A percentile compares a stretch with the other conserved stretches of the same genome.
Conservation (phyloP, 2,329 filamentous ascomycete genomes). For the Blastomyces silverae region DNA sequence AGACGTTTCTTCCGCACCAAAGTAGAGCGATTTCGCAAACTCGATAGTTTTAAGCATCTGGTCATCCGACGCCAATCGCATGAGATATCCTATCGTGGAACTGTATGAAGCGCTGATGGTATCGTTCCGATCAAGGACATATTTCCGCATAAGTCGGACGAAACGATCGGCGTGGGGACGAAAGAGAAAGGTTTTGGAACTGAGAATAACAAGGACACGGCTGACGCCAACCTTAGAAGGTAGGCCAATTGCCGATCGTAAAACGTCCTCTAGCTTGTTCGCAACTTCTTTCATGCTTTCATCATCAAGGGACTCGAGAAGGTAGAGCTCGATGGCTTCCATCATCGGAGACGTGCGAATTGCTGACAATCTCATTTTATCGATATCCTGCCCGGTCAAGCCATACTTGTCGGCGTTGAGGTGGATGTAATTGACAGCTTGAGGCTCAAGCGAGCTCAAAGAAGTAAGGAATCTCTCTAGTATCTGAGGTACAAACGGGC, state of each 20-base stretch:
- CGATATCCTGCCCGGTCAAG: slow-evolving; percentile 79
- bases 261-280: slow-evolving; percentile 64
- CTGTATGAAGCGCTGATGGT: slow-evolving; percentile 89
- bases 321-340: slow-evolving; percentile 79
- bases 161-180: slow-evolving; percentile 68
- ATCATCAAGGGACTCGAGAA: slow-evolving; percentile 72
- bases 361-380: slow-evolving; percentile 73
- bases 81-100: slow-evolving; percentile 74
- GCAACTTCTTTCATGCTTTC: slow-evolving; percentile 68
- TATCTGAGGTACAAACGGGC: slow-evolving; percentile 73
- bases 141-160: slow-evolving; percentile 68
- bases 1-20: slow-evolving; percentile 69
- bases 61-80: slow-evolving; percentile 57
- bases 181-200: slow-evolving; percentile 69
- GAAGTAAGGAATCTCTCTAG: slow-evolving; percentile 73
- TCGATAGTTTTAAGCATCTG: slow-evolving; percentile 50
- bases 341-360: slow-evolving; percentile 84
- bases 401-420: slow-evolving; percentile 79
- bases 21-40: slow-evolving; percentile 64
- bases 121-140: slow-evolving; percentile 84
- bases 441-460: slow-evolving; percentile 80
- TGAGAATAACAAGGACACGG: slow-evolving; percentile 74
- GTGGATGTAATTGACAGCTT: slow-evolving; percentile 87
- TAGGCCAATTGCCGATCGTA: slow-evolving; percentile 81
- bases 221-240: slow-evolving; percentile 91